Base-by-base conservation (phyloP, 2,329 filamentous ascomycete species). In the Phialemoniopsis sp. region DNA sequence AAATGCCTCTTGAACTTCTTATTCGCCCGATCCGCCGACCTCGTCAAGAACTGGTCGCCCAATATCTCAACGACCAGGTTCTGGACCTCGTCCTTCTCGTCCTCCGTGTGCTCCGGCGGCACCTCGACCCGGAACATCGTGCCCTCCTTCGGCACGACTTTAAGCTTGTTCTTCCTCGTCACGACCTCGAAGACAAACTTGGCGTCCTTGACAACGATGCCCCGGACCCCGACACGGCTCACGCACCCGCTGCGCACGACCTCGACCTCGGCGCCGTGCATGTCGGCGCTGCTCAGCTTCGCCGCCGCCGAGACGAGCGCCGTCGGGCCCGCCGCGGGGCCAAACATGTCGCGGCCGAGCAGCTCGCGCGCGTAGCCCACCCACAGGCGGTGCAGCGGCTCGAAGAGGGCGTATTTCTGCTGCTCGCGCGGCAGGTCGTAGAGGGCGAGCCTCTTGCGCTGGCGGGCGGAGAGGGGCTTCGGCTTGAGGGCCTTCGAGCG, bases 1-100 rank as follows among this genome's bases (percentile, higher is more conserved):
- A 87, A 89, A 57, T 91, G 89, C 56, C 79, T 73, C 64, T 93
- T 95, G 64, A 95, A 95, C 66, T 95, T 97, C 66, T 81, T 89
- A 53, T 86, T 95, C 36, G 89, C 88, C 16, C 93, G 72, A 58
- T 97, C 91, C 13, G 85, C 81, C 3, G 91, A 82, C 10, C 89
- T 76, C 48, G 83, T 80, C 70, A 89, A 80, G 55, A 97, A 90
- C 57, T 94, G 88, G 51, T 89, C 85, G 3, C 93, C 93, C 47
- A 91, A 77, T 2, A 97, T 69, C 59, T 97, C 91, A 52, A 96
- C 93, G 0, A 82, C 73, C 53, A 96, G 40, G 3, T 45, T 51
- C n/a, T 14, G 21, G 6, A 26, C 21, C 21, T n/a, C 7, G 7
- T 33, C 46, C 5, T 19, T 14, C 19, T 45, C 42, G 13, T 48